Conservation (phyloP, 768 basidiomycete species). For the Suillus brevipes region DNA sequence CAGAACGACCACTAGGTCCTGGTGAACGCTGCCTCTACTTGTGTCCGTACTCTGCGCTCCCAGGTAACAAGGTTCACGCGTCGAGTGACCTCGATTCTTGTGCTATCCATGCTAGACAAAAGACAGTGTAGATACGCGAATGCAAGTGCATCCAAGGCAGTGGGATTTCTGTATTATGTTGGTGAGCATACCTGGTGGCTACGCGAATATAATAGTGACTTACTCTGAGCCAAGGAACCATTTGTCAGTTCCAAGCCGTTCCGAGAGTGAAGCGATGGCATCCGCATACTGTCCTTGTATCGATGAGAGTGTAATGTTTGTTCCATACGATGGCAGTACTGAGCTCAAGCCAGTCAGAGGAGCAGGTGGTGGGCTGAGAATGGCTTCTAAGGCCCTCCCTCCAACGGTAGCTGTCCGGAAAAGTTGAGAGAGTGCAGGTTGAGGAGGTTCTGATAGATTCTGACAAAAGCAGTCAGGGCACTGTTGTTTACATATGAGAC, state of each 20-base stretch:
- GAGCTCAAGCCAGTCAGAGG: slow-evolving; percentile 71
- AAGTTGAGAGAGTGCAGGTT: slow-evolving; percentile 42
- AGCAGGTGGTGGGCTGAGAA: slow-evolving; percentile 65
- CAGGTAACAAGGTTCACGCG: slow-evolving; percentile 79
- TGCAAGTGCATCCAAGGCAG: slow-evolving; percentile 76
- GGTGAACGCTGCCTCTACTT: slow-evolving; percentile 55
- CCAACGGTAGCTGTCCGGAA: slow-evolving; percentile 36
- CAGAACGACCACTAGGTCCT: background rate
- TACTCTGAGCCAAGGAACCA: slow-evolving; percentile 83
- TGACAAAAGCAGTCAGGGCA: slow-evolving; percentile 25
- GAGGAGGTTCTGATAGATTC: slow-evolving; percentile 44
- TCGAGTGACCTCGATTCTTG: slow-evolving; percentile 66
- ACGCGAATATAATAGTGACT: slow-evolving; percentile 19
- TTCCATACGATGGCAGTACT: slow-evolving; percentile 59
- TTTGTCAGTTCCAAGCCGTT: slow-evolving; percentile 70
- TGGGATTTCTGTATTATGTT: slow-evolving; percentile 56
- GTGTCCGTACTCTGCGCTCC: slow-evolving; percentile 67
- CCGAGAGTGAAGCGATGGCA: slow-evolving; percentile 71
- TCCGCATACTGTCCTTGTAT: slow-evolving; percentile 65
- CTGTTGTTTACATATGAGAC: background rate
- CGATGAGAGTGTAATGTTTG: slow-evolving; percentile 49
- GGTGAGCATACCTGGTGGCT: slow-evolving; percentile 1
- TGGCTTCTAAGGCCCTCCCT: slow-evolving; percentile 42
- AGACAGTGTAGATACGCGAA: slow-evolving; percentile 81
- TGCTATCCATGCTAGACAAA: slow-evolving; percentile 41